A percentile compares a stretch with the other conserved stretches of the same genome.
Conservation (phyloP, 345 rosid genomes). For the Chamaenerion angustifolium region DNA sequence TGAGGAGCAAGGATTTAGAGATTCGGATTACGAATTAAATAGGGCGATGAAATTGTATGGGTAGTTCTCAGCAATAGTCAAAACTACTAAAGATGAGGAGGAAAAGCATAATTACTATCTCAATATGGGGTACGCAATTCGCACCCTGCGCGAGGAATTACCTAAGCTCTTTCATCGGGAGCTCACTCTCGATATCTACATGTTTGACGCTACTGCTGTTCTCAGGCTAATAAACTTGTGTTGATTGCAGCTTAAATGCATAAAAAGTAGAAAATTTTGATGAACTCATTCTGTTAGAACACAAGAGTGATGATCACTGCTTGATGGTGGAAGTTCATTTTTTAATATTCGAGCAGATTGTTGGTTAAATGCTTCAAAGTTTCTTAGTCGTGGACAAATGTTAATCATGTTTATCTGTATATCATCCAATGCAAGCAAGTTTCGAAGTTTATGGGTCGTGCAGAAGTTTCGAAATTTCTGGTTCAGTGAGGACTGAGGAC, state of each 20-base stretch:
- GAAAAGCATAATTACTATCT: slow-evolving; percentile 53
- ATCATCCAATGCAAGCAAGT: too few relatives aligned
- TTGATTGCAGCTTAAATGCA: neutral
- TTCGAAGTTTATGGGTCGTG: too few relatives aligned
- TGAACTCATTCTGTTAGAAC: too few relatives aligned
- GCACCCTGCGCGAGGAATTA: slow-evolving; percentile 63
- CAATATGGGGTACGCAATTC: slow-evolving; percentile 74
- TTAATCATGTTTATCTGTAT: too few relatives aligned
- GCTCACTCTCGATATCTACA: slow-evolving; percentile 66
- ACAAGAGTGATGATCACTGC: too few relatives aligned
- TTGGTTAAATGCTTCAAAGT: too few relatives aligned
- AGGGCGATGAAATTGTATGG: slow-evolving; percentile 28
- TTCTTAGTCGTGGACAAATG: too few relatives aligned
- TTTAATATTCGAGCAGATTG: too few relatives aligned
- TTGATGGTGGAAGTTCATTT: too few relatives aligned
- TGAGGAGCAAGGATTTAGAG: slow-evolving; percentile 8
- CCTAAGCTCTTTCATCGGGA: slow-evolving; percentile 50
- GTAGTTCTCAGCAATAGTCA: slow-evolving; percentile 46
- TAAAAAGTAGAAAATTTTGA: neutral
- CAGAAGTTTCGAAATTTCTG: too few relatives aligned
- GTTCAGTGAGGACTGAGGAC: too few relatives aligned
- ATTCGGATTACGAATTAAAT: slow-evolving; percentile 12
- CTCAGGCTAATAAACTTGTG: neutral
- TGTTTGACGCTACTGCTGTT: slow-evolving; percentile 18
- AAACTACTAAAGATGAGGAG: slow-evolving; percentile 46